Base-by-base conservation (phyloP, 805 yeast species). In the Candida sakaeoensis region DNA sequence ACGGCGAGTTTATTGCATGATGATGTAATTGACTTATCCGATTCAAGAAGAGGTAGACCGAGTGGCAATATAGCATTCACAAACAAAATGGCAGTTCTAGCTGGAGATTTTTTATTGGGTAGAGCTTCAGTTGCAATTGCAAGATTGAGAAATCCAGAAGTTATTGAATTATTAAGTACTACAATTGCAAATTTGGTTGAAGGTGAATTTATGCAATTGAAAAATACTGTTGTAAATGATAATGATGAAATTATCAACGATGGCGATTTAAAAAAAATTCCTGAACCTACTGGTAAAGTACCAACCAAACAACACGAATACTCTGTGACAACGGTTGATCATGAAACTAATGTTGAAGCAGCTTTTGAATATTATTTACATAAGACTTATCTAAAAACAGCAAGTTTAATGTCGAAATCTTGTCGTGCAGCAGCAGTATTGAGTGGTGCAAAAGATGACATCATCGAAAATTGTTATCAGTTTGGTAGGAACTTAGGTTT, bases 121-220 rank as follows among this genome's bases (percentile, higher is more conserved):
- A 75, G 99, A 52, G 98, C 99, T 0, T 90, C 98, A 0, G 97
- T 93, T 8, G 90, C 96, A 2, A 82, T 93, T 48, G 95, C 97
- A 9, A 71, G 99, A 45, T 67, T 93, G 37, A 74, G 97, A 56
- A 91, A 93, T 60, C 91, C 96, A n/a, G 98, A 93, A 67, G 99
- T 93, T 33, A 90, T 89, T 43, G 99, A 93, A 66, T 72, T 93
- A 45, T 79, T 93, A 68, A 89, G 97, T 3, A 91, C 96, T 10
- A 85, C 96, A 23, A 93, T 93, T 57, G 99, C 98, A 9, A 93
- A 93, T 58, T 72, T 93, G 44, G 98, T 93, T 1, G 99, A 93
- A 65, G 99, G 99, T 37, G 99, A 93, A 65, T 91, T 93, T 60
- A 93, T 93, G 98, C 99, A 93, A 66, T 76, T 93, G 69, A 90